Evolutionary conservation across 2,329 filamentous ascomycete species (phyloP), one percentile per base, ranked within the genome.

Genomic region (Ceratocystis alfenasii): DNA sequence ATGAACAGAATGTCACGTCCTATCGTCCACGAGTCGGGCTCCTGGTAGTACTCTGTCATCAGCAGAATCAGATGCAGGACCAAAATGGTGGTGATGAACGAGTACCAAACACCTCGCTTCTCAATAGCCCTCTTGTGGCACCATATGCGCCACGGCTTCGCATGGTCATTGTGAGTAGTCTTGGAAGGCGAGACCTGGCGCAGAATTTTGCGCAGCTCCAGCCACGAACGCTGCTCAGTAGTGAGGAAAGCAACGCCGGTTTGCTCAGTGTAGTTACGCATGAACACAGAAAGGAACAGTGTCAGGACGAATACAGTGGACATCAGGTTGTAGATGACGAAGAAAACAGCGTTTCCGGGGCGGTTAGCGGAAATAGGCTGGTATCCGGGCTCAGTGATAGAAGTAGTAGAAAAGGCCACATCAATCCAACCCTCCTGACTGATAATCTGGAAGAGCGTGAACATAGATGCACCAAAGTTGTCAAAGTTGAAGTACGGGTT

Each of bases 241-340:
- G 94, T 99, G 71, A 99, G 78, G 74, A 93, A 99, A 1, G 94
- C 94, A 55, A 99, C 94, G 1, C 94, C 94, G 0, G 94, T 99
- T 76, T 97, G 92, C 76, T 99, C 94, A 0, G 94, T 99, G 76
- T 99, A 99, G 74, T 96, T 99, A 68, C 94, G 90, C 94, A 99
- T 99, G 75, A 99, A 99, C 68, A 99, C 94, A 66, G 94, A 97
- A 61, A 99, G 95, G 75, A 99, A 99, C 73, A 99, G 79, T 0
- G 94, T 99, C 73, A 99, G 81, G 68, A 99, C 88, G 76, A 99
- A 99, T 69, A 99, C 93, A 0, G 94, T 94, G 41, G 91, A 91
- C 71, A 99, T 81, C 73, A 99, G 83, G 76, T 99, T 99, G 84
- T 97, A 99, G 3, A 93, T 81, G 66, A 99, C 85, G 74, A 99